Percentiles rank a stretch among this genome's conserved stretches.
Evolutionary conservation across 2,329 filamentous ascomycete genomes (phyloP).

Genomic region (Aspergillus sp.): DNA sequence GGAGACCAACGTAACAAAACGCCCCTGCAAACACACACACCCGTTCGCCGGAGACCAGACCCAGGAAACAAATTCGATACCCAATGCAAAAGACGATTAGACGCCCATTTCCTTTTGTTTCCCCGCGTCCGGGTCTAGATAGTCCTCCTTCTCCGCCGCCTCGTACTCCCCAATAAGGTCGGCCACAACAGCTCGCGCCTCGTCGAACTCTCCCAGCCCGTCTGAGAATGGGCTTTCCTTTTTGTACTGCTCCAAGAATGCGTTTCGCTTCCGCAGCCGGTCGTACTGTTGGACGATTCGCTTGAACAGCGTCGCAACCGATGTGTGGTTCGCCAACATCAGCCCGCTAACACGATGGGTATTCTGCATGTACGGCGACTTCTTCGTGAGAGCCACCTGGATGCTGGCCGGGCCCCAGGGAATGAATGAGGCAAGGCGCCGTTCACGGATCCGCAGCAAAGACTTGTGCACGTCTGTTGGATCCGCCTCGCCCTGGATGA

Average conservation of each 20-base stretch:
- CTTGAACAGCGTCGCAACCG: slow-evolving; percentile 92
- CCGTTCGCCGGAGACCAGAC: neutral
- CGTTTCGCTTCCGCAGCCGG: slow-evolving; percentile 87
- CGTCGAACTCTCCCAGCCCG: slow-evolving; percentile 88
- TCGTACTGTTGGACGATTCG: slow-evolving; percentile 89
- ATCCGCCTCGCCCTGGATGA: slow-evolving; percentile 97
- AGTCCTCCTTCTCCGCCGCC: slow-evolving; percentile 82
- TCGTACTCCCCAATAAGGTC: slow-evolving; percentile 93
- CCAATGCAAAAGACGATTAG: slow-evolving; percentile 6
- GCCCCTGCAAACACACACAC: slow-evolving; percentile 11
- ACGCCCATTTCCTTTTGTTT: slow-evolving; percentile 29
- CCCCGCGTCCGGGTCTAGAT: slow-evolving; percentile 64
- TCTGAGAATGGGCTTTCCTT: slow-evolving; percentile 90
- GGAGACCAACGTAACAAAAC: slow-evolving; percentile 5
- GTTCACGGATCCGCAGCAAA: slow-evolving; percentile 86
- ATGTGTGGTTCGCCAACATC: slow-evolving; percentile 97
- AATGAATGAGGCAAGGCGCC: slow-evolving; percentile 88
- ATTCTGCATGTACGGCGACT: slow-evolving; percentile 90
- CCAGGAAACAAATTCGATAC: slow-evolving; percentile 6
- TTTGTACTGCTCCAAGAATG: slow-evolving; percentile 93
- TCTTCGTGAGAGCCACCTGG: slow-evolving; percentile 91
- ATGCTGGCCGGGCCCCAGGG: slow-evolving; percentile 98
- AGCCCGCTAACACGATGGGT: slow-evolving; percentile 89
- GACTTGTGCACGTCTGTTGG: slow-evolving; percentile 98
- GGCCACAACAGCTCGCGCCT: slow-evolving; percentile 80